Evolutionary conservation across 148 eudicot genomes (phyloP).

Genomic region (Fagopyrum tataricum): DNA sequence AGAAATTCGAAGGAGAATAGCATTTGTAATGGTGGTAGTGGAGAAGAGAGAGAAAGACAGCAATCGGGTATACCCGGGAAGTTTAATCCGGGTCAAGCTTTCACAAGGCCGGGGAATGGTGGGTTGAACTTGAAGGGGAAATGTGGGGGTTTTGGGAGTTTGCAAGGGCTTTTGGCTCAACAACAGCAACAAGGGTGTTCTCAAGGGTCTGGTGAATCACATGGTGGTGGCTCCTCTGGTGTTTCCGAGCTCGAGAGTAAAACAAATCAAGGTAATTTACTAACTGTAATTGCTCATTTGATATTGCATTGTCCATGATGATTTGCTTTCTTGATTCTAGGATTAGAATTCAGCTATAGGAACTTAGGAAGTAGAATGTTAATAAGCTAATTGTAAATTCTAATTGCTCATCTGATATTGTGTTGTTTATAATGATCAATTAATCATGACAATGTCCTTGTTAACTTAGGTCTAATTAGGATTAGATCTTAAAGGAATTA

Average conservation of each 20-base stretch:
- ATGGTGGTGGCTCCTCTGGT: conserved; percentile 59
- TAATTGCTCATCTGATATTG: background rate
- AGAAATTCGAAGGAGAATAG: conserved; percentile 13
- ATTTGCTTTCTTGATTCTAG: no score
- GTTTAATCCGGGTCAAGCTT: conserved; percentile 6
- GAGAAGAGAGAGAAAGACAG: conserved; percentile 23
- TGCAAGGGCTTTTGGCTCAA: conserved; percentile 17
- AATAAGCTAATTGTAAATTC: no score
- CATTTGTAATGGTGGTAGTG: conserved; percentile 7
- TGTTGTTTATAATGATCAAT: no score
- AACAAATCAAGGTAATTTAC: conserved; percentile 8
- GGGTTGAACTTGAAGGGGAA: conserved; percentile 19
- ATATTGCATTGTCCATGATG: background rate
- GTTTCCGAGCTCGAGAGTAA: conserved; percentile 39
- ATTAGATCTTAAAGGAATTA: no score
- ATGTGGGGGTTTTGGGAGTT: conserved; percentile 17
- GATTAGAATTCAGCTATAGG: no score
- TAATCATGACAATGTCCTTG: background rate
- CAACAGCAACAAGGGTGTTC: conserved; percentile 14
- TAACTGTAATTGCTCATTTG: background rate
- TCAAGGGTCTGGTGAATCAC: conserved; percentile 38
- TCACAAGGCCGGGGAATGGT: conserved; percentile 6
- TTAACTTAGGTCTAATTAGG: background rate
- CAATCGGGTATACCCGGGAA: conserved; percentile 17
- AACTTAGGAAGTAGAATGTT: no score